Evolutionary conservation across 352 stramenopile genomes (phyloP), one percentile per base, ranked within the genome.

Genomic region (Pythium pyrilobum): DNA sequence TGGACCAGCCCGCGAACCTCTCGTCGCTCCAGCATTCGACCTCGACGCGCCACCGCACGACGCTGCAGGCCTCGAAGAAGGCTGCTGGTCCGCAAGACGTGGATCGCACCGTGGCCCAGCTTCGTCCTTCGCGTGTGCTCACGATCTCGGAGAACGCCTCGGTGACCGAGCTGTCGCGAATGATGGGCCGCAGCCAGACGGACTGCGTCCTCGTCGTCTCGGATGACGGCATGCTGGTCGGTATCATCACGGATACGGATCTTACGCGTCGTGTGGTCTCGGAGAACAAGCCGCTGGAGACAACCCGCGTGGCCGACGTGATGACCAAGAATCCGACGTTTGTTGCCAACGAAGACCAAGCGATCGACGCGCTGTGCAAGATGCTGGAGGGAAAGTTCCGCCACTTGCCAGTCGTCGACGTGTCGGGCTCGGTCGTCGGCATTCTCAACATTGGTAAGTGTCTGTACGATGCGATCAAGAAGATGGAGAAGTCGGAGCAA

Each of bases 371-470:
- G 3, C 66, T 96, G n/a, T 89, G 79, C 53, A 71, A 44, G 15
- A 96, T 96, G 85, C 56, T 96, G 15, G 83, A 93, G 59, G 85
- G 85, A 25, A 91, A 92, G 37, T 96, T 96, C 58, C 83, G 85
- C 28, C 85, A 96, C 45, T 54, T 94, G 37, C 86, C 86, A 10
- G 87, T 95, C 11, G 77, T 94, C 1, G 83, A 94, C 43, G 77
- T 71, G 41, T 67, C 75, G 20, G 87, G 84, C 0, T 82, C 79
- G 1, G 92, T 99, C 5, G 91, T 98, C 6, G 97, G 97, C 11
- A 87, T 99, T 36, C 66, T 99, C 20, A 97, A 98, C 72, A 99
- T 99, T 71, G 95, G 92, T 11, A 98, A 99, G 67, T 99, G 97
- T 58, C 56, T 99, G 53, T 98, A 99, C 75, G 96, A 99, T 74